Base-by-base conservation (phyloP, 1,284 basidiomycete species). In the Quambalaria eucalypti region DNA sequence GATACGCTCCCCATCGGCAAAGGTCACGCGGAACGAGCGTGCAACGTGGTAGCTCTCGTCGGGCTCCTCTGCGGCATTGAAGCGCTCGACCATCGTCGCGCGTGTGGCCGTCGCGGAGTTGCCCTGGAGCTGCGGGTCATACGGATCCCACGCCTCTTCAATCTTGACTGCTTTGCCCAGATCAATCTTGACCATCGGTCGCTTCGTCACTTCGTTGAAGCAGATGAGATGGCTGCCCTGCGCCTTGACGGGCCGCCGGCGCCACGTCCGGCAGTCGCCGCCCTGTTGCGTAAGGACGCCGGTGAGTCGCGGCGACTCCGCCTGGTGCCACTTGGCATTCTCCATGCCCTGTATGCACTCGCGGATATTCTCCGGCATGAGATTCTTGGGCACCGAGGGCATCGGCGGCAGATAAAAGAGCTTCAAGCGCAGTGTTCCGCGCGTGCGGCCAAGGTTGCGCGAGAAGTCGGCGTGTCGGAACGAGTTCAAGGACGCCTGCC, bases 201-300 rank as follows among this genome's bases (percentile, higher is more conserved):
- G 87, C 79, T 87, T 90, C 25, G 93, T 97, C 2, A 97, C 85
- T 68, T 96, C 90, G 69, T 88, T 93, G 79, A 87, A 93, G 1
- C 92, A 90, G 47, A 97, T 82, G 46, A 97, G 80, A 65, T 83
- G 87, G 12, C 87, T 83, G 4, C 93, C 92, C 51, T 90, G 86
- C 5, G 96, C 82, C 42, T 90, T 84, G 61, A 96, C 82, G 57
- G 86, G 84, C 40, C 93, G 84, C 48, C 93, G 82, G 44, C 89
- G 85, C 85, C 91, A 95, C 10, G 85, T 84, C 88, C 78, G 82
- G 73, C 91, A 95, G 76, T 95, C 93, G n/a, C 91, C 93, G 4
- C 93, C 93, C 59, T 83, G 83, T 78, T 98, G 93, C 12, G 93
- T 98, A 67, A 98, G 77, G 0, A 85, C 85, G n/a, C 92, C 90